Conservation (phyloP, 139 green algal genomes). For the Picochlorum sp. region DNA sequence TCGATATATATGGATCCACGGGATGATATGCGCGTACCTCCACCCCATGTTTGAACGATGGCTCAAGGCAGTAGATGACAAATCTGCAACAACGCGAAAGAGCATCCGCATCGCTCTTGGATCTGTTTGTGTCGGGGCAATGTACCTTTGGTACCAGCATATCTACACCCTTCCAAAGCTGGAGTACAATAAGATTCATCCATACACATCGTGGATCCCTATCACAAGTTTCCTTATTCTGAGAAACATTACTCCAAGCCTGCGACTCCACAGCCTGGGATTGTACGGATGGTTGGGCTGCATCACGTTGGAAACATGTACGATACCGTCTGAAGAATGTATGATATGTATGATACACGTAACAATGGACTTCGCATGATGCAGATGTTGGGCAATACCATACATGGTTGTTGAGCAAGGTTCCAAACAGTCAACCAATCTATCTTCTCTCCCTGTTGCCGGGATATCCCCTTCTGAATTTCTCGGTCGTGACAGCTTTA, state of each 20-base stretch:
- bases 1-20: constrained; percentile 93
- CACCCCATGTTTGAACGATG: constrained; percentile 46
- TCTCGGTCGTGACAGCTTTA: constrained; percentile 62
- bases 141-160: constrained; percentile 38
- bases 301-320: constrained; percentile 93
- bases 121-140: constrained; percentile 3
- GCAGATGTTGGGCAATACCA: constrained; percentile 80
- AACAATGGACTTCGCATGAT: background rate
- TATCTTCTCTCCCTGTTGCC: constrained; percentile 69
- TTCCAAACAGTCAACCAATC: constrained; percentile 84
- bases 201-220: constrained; percentile 94
- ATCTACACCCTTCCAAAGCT: constrained; percentile 75
- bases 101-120: constrained; percentile 18
- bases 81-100: constrained; percentile 17
- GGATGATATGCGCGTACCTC: constrained; percentile 85
- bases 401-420: constrained; percentile 75
- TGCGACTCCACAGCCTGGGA: constrained; percentile 55
- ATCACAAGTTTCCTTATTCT: constrained; percentile 82
- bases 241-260: constrained; percentile 67
- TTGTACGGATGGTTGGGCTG: constrained; percentile 90
- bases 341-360: background rate
- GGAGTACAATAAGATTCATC: constrained; percentile 92
- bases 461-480: constrained; percentile 89
- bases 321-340: constrained; percentile 25
- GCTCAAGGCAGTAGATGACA: constrained; percentile 49